phyloP scores from a whole-genome alignment of 495 filamentous ascomycete species.

The Neurospora intermedia region DNA sequence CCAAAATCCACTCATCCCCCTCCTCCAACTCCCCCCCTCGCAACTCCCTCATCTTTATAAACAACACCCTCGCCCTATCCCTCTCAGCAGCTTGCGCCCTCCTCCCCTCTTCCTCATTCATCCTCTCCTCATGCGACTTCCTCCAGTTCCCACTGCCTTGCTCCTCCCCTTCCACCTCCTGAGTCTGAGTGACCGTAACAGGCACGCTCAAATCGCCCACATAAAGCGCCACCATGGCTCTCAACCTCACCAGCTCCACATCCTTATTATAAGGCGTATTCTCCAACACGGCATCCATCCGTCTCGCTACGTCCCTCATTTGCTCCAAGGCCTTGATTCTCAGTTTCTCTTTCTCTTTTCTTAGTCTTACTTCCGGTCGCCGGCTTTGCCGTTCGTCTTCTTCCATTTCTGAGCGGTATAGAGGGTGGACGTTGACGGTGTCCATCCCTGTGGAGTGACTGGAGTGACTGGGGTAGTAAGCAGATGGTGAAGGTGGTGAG shows the following conservation, averaged over 20 bases:
- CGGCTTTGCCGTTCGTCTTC: not conserved
- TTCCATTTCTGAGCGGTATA: not conserved
- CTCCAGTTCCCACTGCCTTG: no score
- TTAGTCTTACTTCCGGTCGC: not conserved
- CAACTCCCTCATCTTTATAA: slow-evolving; percentile 17
- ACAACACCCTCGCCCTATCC: slow-evolving; percentile 16
- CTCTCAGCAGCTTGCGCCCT: slow-evolving; percentile 15
- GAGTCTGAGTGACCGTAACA: not conserved
- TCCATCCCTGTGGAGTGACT: not conserved
- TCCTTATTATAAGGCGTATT: slow-evolving; percentile 54
- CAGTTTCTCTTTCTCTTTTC: slow-evolving; percentile 15
- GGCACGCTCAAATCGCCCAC: slow-evolving; percentile 47
- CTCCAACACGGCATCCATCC: slow-evolving; percentile 54
- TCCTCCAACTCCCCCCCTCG: slow-evolving; percentile 19
- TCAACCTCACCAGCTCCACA: slow-evolving; percentile 45
- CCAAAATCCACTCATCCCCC: slow-evolving; percentile 17
- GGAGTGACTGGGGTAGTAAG: not conserved
- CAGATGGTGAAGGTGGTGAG: not conserved
- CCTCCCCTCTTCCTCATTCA: slow-evolving; percentile 16
- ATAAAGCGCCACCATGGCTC: slow-evolving; percentile 60
- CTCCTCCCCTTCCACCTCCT: not conserved
- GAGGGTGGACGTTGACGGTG: not conserved
- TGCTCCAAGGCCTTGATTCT: slow-evolving; percentile 15
- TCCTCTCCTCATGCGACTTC: slow-evolving; percentile 4
- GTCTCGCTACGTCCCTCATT: slow-evolving; percentile 41